These are phyloP conservation scores for Fomitopsis schrenkii DNA, from an alignment of 1,284 basidiomycete genomes.

Conservation along the genomic window DNA sequence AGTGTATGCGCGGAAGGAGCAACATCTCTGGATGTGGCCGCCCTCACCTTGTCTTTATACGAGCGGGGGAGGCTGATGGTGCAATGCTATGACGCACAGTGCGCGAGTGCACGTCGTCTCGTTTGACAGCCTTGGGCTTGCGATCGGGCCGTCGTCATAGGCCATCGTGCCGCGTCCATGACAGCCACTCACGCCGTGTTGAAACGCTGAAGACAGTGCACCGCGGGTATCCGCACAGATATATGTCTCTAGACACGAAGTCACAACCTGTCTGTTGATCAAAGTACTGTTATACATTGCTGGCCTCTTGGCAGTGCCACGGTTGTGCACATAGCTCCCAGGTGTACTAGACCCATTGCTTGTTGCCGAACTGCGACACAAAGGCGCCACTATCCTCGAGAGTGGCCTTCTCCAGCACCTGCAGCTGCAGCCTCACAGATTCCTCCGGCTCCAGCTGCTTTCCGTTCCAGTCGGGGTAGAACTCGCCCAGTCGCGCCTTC, in stretches of 20 bases:
- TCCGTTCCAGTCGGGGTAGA: slow-evolving; percentile 26
- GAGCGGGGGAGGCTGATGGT: not conserved
- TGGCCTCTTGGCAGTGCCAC: too few species aligned
- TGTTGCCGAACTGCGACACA: slow-evolving; percentile 32
- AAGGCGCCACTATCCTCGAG: slow-evolving; percentile 30
- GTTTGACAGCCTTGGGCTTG: not conserved
- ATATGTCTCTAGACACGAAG: too few species aligned
- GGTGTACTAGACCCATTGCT: slow-evolving; percentile 10
- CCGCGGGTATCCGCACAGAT: too few species aligned
- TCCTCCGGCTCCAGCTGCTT: slow-evolving; percentile 26
- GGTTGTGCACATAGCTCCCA: too few species aligned
- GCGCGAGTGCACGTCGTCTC: not conserved
- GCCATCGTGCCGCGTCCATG: too few species aligned
- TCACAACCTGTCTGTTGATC: too few species aligned
- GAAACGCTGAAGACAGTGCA: too few species aligned
- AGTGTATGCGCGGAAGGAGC: not conserved
- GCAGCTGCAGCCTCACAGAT: slow-evolving; percentile 29
- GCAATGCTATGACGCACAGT: not conserved
- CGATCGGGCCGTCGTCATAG: not conserved
- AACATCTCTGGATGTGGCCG: not conserved
- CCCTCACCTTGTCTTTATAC: not conserved
- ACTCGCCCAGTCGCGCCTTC: slow-evolving; percentile 15
- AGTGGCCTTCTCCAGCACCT: slow-evolving; percentile 25
- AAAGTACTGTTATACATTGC: too few species aligned
- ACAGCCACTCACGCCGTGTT: too few species aligned